Evolutionary conservation across 2,329 filamentous ascomycete species (phyloP).

Genomic region (Neonectria neomacrospora): DNA sequence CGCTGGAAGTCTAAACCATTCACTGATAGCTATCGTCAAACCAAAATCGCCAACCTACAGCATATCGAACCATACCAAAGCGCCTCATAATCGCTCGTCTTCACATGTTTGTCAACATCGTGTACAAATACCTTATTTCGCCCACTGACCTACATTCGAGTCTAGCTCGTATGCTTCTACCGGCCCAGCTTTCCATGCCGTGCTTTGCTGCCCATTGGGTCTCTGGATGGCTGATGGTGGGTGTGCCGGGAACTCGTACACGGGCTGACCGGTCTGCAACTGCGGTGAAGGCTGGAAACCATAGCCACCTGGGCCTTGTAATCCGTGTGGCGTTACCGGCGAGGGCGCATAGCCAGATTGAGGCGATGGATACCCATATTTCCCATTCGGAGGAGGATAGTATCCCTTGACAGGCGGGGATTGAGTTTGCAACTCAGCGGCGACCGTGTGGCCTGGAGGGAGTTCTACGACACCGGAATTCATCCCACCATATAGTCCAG

Average conservation of each 20-base stretch:
- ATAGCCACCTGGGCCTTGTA: slow-evolving; percentile 35
- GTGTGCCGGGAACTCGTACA: slow-evolving; percentile 30
- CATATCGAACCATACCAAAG: slow-evolving; percentile 11
- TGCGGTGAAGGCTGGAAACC: slow-evolving; percentile 32
- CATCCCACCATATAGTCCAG: slow-evolving; percentile 36
- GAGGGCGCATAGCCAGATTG: slow-evolving; percentile 30
- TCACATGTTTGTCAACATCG: neutral
- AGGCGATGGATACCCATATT: slow-evolving; percentile 34
- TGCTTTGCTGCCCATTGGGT: slow-evolving; percentile 31
- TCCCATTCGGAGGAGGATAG: slow-evolving; percentile 23
- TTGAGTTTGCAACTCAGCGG: slow-evolving; percentile 44
- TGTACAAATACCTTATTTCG: slow-evolving; percentile 5
- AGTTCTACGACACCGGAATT: slow-evolving; percentile 38
- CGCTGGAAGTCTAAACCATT: neutral
- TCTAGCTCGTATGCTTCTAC: slow-evolving; percentile 49
- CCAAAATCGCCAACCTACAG: slow-evolving; percentile 27
- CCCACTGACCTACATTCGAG: slow-evolving; percentile 32
- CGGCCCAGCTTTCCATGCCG: slow-evolving; percentile 52
- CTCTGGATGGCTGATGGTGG: slow-evolving; percentile 23
- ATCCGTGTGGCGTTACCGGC: slow-evolving; percentile 36
- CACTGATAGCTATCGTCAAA: slow-evolving; percentile 8
- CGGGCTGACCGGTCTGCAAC: slow-evolving; percentile 23
- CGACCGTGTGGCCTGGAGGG: slow-evolving; percentile 38
- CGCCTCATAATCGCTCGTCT: neutral
- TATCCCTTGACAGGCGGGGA: slow-evolving; percentile 26